Percentiles rank a stretch among this genome's conserved stretches.
Evolutionary conservation across 306 rosid genomes (phyloP).

Genomic region (Dalbergia cultrata): DNA sequence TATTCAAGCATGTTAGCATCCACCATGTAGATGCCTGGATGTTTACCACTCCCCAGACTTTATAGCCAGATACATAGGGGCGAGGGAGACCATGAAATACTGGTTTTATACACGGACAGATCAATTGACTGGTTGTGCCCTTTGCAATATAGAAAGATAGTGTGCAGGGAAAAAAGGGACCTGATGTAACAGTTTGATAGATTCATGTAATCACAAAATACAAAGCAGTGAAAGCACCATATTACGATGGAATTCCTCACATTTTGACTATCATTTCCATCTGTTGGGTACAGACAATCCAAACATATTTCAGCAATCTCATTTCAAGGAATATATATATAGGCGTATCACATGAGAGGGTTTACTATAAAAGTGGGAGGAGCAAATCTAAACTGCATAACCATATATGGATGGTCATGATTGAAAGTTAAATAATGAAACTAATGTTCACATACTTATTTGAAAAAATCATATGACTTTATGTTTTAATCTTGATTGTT

Average conservation of each 20-base stretch:
- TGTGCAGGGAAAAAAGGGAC: not conserved
- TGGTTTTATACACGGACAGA: not conserved
- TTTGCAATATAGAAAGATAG: not conserved
- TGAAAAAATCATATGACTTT: no score
- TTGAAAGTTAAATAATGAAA: no score
- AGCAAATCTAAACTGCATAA: no score
- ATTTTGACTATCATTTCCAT: not conserved
- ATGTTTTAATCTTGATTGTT: no score
- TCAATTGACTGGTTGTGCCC: not conserved
- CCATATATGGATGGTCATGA: no score
- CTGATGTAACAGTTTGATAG: not conserved
- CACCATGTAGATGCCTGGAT: not conserved
- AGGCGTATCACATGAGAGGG: no score
- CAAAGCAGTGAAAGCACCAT: not conserved
- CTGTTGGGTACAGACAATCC: not conserved
- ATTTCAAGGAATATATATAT: not conserved
- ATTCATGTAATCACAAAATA: not conserved
- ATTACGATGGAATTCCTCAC: not conserved
- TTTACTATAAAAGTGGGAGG: no score
- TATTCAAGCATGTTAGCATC: conserved; percentile 14
- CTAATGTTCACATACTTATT: no score
- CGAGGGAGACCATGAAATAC: not conserved
- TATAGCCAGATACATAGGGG: not conserved
- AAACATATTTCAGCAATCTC: not conserved
- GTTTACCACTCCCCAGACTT: conserved; percentile 9